A percentile compares a stretch with the other conserved stretches of the same genome.
These are phyloP conservation scores for Colletotrichum theobromicola DNA, from an alignment of 2,329 filamentous ascomycete genomes.

Conservation along the genomic window DNA sequence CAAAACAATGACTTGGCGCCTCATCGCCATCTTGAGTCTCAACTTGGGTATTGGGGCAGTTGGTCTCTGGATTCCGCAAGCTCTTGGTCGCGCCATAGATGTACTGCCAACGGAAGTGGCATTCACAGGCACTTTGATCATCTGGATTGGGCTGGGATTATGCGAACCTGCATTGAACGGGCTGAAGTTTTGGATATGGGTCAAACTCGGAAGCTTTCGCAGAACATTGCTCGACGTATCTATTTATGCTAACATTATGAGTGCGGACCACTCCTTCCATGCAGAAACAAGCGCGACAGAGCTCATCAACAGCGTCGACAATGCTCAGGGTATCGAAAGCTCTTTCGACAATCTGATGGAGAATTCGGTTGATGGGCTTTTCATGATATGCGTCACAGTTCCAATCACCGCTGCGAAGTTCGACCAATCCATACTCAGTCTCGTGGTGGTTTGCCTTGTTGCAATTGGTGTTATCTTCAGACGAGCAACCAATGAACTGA, in stretches of 20 bases:
- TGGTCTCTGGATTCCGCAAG: not conserved
- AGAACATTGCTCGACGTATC: not conserved
- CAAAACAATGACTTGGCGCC: not conserved
- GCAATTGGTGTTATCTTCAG: not conserved
- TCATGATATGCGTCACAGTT: not conserved
- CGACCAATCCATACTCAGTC: not conserved
- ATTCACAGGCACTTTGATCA: not conserved
- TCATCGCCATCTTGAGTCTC: not conserved
- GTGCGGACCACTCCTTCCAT: not conserved
- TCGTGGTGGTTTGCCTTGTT: not conserved
- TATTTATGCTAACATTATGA: not conserved
- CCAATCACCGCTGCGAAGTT: not conserved
- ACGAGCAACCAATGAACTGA: not conserved
- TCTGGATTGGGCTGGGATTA: not conserved
- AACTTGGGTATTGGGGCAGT: not conserved
- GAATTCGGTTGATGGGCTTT: not conserved
- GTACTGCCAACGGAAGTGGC: not conserved
- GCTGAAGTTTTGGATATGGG: not conserved
- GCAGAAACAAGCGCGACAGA: not conserved
- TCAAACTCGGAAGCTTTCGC: not conserved
- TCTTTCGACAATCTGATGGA: not conserved
- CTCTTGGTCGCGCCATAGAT: not conserved
- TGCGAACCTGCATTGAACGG: not conserved
- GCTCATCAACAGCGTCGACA: not conserved
- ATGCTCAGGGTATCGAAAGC: not conserved